Evolutionary conservation across 805 yeast genomes (phyloP).

Genomic region (Candida berthetii): DNA sequence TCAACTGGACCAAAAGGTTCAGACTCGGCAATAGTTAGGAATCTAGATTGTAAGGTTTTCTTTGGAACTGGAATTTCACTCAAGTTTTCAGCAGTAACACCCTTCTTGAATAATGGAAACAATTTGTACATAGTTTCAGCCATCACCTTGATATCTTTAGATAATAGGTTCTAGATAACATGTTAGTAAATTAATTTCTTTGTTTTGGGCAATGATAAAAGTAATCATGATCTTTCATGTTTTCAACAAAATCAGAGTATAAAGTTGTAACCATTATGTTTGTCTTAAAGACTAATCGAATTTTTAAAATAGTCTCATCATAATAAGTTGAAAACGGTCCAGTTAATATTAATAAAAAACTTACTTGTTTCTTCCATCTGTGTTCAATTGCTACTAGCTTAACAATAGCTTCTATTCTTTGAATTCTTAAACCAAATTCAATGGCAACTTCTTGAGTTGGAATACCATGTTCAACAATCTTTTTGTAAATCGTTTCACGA

Average conservation of each 20-base stretch:
- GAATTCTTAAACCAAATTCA: constrained; percentile 72
- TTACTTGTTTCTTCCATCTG: constrained; percentile 53
- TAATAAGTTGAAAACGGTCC: constrained; percentile 2
- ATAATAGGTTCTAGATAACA: constrained; percentile 35
- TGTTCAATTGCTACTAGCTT: constrained; percentile 62
- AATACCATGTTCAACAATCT: constrained; percentile 42
- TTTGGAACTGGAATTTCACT: constrained; percentile 93
- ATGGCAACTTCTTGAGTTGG: constrained; percentile 72
- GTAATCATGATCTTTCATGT: too few relatives aligned
- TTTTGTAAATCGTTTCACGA: constrained; percentile 54
- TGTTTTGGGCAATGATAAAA: background rate
- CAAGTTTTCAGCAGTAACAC: constrained; percentile 56
- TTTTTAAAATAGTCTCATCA: constrained; percentile 39
- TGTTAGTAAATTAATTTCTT: constrained; percentile 36
- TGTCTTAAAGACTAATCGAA: constrained; percentile 85
- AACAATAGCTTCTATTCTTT: constrained; percentile 85
- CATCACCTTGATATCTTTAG: constrained; percentile 53
- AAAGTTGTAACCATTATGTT: constrained; percentile 42
- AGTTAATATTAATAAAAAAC: constrained; percentile 22
- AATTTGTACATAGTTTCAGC: constrained; percentile 60
- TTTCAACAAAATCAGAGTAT: constrained; percentile 11
- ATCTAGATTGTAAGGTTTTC: constrained; percentile 74
- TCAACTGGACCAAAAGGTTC: constrained; percentile 96
- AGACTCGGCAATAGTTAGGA: constrained; percentile 85
- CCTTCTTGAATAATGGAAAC: constrained; percentile 67